phyloP scores from a whole-genome alignment of 345 rosid genomes.

The Brassica nigra region DNA sequence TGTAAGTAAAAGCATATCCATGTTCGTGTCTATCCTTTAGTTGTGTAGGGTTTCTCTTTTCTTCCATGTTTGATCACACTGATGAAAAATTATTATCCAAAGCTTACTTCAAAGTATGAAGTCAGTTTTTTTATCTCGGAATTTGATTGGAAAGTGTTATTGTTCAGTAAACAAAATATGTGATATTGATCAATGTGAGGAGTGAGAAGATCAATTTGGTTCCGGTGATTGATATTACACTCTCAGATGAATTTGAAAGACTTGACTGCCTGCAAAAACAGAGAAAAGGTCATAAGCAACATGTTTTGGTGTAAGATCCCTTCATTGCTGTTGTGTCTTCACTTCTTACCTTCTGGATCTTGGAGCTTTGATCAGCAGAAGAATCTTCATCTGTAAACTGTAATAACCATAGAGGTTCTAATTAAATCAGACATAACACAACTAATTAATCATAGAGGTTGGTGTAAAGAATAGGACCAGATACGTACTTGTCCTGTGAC shows the following conservation, averaged over 20 bases:
- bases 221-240: conserved; percentile 5
- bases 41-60: conserved; percentile 35
- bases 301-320: neutral
- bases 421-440: neutral
- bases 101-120: conserved; percentile 40
- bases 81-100: conserved; percentile 24
- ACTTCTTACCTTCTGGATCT: conserved; percentile 61
- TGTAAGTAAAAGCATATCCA: conserved; percentile 34
- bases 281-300: conserved; percentile 7
- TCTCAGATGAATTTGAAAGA: conserved; percentile 75
- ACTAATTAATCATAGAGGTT: neutral
- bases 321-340: neutral
- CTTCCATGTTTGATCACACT: conserved; percentile 21
- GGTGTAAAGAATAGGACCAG: neutral
- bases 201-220: neutral
- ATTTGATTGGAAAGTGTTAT: conserved; percentile 22
- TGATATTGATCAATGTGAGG: conserved; percentile 10
- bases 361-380: conserved; percentile 54
- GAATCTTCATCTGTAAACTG: conserved; percentile 75
- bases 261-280: conserved; percentile 60
- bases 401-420: neutral
- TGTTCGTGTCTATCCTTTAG: neutral
- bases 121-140: conserved; percentile 10
- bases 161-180: conserved; percentile 27
- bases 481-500: conserved; percentile 78